Conservation (phyloP, 2,329 filamentous ascomycete genomes). For the Pestalotiopsis sp. region DNA sequence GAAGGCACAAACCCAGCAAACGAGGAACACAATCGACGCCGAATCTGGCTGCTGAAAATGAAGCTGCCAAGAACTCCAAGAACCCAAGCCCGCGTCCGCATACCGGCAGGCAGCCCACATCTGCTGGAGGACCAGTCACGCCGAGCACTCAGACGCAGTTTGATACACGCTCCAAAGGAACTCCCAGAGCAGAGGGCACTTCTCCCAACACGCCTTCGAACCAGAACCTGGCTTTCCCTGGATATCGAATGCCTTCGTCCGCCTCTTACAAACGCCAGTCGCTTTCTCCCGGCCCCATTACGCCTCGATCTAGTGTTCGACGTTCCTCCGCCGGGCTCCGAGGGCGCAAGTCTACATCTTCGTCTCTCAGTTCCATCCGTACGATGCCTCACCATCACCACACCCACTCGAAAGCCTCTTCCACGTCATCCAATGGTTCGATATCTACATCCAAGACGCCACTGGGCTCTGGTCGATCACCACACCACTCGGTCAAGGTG, state of each 20-base stretch:
- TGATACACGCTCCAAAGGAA: conserved; percentile 49
- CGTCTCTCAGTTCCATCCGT: conserved; percentile 89
- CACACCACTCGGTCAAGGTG: conserved; percentile 93
- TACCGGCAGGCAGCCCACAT: conserved; percentile 58
- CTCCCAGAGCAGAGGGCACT: conserved; percentile 24
- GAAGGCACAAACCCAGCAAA: conserved; percentile 52
- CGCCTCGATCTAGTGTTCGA: conserved; percentile 83
- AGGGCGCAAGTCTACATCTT: conserved; percentile 93
- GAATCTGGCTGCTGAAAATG: conserved; percentile 57
- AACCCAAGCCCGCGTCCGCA: conserved; percentile 61
- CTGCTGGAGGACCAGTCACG: conserved; percentile 39
- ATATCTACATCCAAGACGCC: conserved; percentile 71
- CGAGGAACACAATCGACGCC: conserved; percentile 61
- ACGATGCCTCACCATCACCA: conserved; percentile 84
- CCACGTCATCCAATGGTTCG: conserved; percentile 81
- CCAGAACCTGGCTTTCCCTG: conserved; percentile 33
- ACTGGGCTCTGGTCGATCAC: conserved; percentile 67
- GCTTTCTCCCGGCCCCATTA: conserved; percentile 83
- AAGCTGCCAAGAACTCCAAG: conserved; percentile 47
- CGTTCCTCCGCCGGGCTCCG: conserved; percentile 82
- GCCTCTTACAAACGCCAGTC: conserved; percentile 72
- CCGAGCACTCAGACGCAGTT: conserved; percentile 53
- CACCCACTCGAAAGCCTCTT: conserved; percentile 91
- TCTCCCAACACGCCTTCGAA: conserved; percentile 27
- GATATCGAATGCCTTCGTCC: conserved; percentile 40